A percentile compares a stretch with the other conserved stretches of the same genome.
These are phyloP conservation scores for Termitomyces sp. DNA, from an alignment of 768 basidiomycete genomes.

Conservation along the genomic window DNA sequence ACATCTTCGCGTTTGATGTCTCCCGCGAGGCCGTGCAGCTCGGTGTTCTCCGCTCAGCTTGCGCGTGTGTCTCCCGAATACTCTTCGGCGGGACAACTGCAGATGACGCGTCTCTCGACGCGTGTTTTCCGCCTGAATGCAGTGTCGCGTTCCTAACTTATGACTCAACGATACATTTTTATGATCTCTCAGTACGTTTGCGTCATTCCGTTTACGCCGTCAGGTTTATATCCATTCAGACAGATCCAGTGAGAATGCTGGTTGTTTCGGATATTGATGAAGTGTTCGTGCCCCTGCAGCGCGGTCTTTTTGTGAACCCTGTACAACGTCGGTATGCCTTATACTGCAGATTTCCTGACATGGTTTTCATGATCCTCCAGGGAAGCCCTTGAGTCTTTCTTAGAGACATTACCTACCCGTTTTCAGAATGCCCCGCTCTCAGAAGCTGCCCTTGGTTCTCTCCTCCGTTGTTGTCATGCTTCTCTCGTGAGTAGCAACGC, in stretches of 20 bases:
- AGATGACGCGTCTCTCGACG: constrained; percentile 33
- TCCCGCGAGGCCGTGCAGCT: constrained; percentile 60
- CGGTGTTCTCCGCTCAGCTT: constrained; percentile 67
- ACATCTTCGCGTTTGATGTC: constrained; percentile 87
- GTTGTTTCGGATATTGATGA: constrained; percentile 91
- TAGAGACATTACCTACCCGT: constrained; percentile 60
- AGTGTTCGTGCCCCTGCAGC: constrained; percentile 73
- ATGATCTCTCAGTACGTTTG: constrained; percentile 75
- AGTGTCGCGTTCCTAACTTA: constrained; percentile 80
- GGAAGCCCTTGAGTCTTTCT: constrained; percentile 56
- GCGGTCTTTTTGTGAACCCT: constrained; percentile 76
- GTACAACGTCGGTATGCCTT: constrained; percentile 58
- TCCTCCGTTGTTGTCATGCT: constrained; percentile 65
- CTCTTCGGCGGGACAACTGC: constrained; percentile 55
- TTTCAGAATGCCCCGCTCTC: constrained; percentile 42
- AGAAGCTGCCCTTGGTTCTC: constrained; percentile 75
- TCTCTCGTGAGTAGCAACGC: constrained; percentile 49
- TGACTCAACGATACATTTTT: constrained; percentile 79
- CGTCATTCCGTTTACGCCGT: constrained; percentile 9
- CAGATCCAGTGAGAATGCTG: constrained; percentile 60
- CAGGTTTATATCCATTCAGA: constrained; percentile 26
- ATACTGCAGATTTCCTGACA: too few species aligned
- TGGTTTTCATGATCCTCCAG: constrained; percentile 26
- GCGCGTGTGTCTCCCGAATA: constrained; percentile 52
- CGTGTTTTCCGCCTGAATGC: constrained; percentile 50